Base-by-base conservation (phyloP, 768 basidiomycete genomes). In the Candolleomyces eurysporus region DNA sequence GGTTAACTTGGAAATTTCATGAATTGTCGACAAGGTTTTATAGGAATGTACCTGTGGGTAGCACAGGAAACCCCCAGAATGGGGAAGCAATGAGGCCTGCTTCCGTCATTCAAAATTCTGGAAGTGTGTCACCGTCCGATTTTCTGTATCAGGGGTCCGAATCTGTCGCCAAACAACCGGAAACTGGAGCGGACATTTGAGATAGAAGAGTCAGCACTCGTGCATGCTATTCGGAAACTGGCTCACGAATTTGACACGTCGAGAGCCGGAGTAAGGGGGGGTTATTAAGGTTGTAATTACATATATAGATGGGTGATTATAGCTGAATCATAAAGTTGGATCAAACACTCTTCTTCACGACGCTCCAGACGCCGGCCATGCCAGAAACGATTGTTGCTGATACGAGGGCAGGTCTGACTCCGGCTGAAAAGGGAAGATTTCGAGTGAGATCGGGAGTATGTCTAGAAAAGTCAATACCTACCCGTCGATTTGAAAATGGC, bases 401-500 rank as follows among this genome's bases (percentile, higher is more conserved):
- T 61, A 91, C 91, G 59, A 96, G 77, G 64, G 93, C 93, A 67
- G 96, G 94, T 74, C 82, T 88, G 61, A 98, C 83, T 64, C 96
- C 96, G 78, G 96, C 96, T 98, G 77, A 71, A 72, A 73, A 71
- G 68, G 66, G 68, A 66, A 69, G 68, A 77, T 73, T 64, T 16
- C 16, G 10, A 52, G 43, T 57, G 22, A 61, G 59, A 43, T 48
- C 45, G 54, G 60, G 71, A 72, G 67, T 66, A 59, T 57, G 57
- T 70, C 66, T 43, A 54, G 66, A 69, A 75, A 75, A 65, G 68
- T 69, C 65, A 70, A 68, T 68, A 78, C 88, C 70, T 75, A 96
- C 96, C 94, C 63, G 96, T 96, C 40, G 91, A 91, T 76, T 94
- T 98, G 84, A 87, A 98, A 63, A 98, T 75, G 39, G 86, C 90